Percentiles rank a stretch among this genome's conserved stretches.
Evolutionary conservation across 1,284 basidiomycete genomes (phyloP).

Genomic region (Gymnopus androsaceus): DNA sequence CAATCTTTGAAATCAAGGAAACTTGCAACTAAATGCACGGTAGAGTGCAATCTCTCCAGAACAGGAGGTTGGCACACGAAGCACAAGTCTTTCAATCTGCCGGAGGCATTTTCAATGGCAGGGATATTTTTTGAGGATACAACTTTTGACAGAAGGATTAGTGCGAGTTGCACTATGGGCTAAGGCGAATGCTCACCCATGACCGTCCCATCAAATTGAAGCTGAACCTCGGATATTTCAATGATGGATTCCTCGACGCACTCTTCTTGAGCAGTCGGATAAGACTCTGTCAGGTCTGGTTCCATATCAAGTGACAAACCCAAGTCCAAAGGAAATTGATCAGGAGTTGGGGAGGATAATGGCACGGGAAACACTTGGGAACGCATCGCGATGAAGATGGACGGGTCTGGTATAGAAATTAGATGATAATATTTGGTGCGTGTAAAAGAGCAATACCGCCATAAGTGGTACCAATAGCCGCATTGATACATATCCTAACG

Average conservation of each 20-base stretch:
- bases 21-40: slow-evolving; percentile 51
- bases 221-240: slow-evolving; percentile 60
- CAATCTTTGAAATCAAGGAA: slow-evolving; percentile 64
- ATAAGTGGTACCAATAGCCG: slow-evolving; percentile 65
- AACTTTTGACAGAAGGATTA: not conserved
- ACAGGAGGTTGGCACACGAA: slow-evolving; percentile 21
- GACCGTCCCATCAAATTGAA: slow-evolving; percentile 45
- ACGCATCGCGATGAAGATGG: slow-evolving; percentile 66
- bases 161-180: slow-evolving; percentile 8
- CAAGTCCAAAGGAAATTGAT: slow-evolving; percentile 47
- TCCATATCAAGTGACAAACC: slow-evolving; percentile 42
- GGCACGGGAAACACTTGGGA: slow-evolving; percentile 47
- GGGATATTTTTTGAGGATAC: not conserved
- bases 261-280: slow-evolving; percentile 49
- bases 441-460: slow-evolving; percentile 45
- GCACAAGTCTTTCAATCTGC: slow-evolving; percentile 23
- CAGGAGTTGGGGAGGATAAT: slow-evolving; percentile 17
- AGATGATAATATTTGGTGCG: not conserved
- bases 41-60: slow-evolving; percentile 18
- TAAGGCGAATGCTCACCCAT: slow-evolving; percentile 40
- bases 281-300: slow-evolving; percentile 32
- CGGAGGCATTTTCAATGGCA: slow-evolving; percentile 23
- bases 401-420: slow-evolving; percentile 43
- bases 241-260: slow-evolving; percentile 65
- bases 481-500: slow-evolving; percentile 53